Percentiles rank a stretch among this genome's conserved stretches.
These are phyloP conservation scores for Xylariales sp. DNA, from an alignment of 2,329 filamentous ascomycete species.

Conservation along the genomic window DNA sequence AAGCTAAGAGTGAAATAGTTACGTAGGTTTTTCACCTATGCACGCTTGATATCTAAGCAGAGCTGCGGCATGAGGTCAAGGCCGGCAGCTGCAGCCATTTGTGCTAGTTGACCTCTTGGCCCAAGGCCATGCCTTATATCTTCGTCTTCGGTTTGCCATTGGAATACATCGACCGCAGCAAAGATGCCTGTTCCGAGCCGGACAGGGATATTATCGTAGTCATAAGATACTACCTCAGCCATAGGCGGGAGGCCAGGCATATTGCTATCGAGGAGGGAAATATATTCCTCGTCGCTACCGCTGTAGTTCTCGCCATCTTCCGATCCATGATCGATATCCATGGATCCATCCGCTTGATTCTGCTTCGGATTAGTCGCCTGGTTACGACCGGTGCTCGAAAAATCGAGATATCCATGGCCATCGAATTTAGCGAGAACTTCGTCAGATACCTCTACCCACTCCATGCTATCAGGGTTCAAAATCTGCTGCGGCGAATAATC, in stretches of 20 bases:
- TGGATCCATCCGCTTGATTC: conserved; percentile 3
- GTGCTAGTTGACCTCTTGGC: conserved; percentile 72
- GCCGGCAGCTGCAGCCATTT: conserved; percentile 75
- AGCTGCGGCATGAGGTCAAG: conserved; percentile 66
- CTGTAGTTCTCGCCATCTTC: conserved; percentile 30
- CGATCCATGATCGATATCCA: conserved; percentile 1
- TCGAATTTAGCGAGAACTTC: conserved; percentile 64
- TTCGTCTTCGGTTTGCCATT: conserved; percentile 68
- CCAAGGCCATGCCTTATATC: conserved; percentile 53
- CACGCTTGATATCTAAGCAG: conserved; percentile 61
- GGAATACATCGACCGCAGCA: conserved; percentile 53
- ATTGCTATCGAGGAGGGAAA: conserved; percentile 66
- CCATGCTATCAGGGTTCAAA: conserved; percentile 73
- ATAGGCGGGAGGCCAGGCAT: conserved; percentile 75
- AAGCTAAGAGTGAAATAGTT: not conserved
- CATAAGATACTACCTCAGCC: conserved; percentile 63
- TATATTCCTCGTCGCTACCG: conserved; percentile 37
- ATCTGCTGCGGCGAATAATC: conserved; percentile 81
- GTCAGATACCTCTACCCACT: conserved; percentile 70
- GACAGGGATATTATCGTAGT: conserved; percentile 70
- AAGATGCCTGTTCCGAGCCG: conserved; percentile 53
- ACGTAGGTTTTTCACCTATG: not conserved
- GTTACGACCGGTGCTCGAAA: conserved; percentile 19
- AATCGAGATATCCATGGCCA: conserved; percentile 66
- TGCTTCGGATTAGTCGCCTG: not conserved